Conservation (phyloP, 805 yeast species). For the Zygosaccharomyces kombuchaensis region DNA sequence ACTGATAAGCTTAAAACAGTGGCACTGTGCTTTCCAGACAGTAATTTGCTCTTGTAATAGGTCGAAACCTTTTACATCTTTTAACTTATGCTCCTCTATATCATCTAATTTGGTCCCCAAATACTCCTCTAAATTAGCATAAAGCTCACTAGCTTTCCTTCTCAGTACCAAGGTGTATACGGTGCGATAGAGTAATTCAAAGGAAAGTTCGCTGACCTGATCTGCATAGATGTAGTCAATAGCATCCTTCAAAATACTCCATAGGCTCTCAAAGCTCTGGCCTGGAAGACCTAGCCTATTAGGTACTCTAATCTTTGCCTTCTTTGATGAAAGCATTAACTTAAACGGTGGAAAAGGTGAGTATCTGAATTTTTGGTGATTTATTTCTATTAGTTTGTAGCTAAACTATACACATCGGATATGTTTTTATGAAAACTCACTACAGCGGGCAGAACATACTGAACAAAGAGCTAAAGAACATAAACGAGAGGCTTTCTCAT, state of each 20-base stretch:
- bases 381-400: neutral
- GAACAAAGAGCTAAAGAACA: neutral
- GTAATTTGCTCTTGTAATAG: constrained; percentile 37
- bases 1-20: constrained; percentile 70
- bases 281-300: constrained; percentile 35
- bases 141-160: constrained; percentile 15
- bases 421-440: neutral
- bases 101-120: constrained; percentile 12
- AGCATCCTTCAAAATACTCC: constrained; percentile 64
- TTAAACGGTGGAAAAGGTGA: neutral
- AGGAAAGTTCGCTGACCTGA: constrained; percentile 69
- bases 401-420: neutral
- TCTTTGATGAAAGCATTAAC: constrained; percentile 14
- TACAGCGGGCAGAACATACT: neutral
- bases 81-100: constrained; percentile 2
- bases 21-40: constrained; percentile 66
- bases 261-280: constrained; percentile 59
- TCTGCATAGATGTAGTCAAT: constrained; percentile 66
- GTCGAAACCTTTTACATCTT: constrained; percentile 27
- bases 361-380: neutral
- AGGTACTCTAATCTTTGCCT: constrained; percentile 65
- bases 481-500: constrained; percentile 19
- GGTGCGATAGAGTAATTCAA: constrained; percentile 75
- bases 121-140: constrained; percentile 13
- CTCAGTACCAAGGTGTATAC: constrained; percentile 69